Conservation (phyloP, 192 early-diverging fungal species). For the Radiomyces spectabilis region DNA sequence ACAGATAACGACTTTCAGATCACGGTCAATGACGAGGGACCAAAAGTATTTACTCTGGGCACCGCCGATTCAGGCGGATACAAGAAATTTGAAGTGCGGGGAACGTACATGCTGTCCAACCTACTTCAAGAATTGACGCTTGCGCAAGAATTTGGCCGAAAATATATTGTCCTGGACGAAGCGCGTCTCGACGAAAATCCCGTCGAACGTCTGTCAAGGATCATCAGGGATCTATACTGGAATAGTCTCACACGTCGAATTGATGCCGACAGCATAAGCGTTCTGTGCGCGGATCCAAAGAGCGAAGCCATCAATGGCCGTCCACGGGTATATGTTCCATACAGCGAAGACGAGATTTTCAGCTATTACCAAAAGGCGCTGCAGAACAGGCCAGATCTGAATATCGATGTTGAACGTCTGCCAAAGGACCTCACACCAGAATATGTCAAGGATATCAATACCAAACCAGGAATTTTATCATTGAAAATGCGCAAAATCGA, state of each 20-base stretch:
- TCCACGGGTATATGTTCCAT: slow-evolving; percentile 87
- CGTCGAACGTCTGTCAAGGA: slow-evolving; percentile 73
- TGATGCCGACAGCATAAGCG: slow-evolving; percentile 75
- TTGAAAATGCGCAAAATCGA: slow-evolving; percentile 51
- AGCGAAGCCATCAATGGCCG: slow-evolving; percentile 62
- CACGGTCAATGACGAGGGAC: slow-evolving; percentile 84
- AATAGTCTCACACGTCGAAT: slow-evolving; percentile 82
- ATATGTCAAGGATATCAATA: slow-evolving; percentile 88
- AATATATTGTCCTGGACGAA: slow-evolving; percentile 81
- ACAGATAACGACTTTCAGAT: slow-evolving; percentile 92
- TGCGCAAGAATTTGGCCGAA: slow-evolving; percentile 77
- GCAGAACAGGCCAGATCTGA: slow-evolving; percentile 51
- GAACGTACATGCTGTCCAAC: slow-evolving; percentile 90
- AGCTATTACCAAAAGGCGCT: slow-evolving; percentile 73
- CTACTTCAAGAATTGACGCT: slow-evolving; percentile 89
- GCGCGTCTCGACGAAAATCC: slow-evolving; percentile 88
- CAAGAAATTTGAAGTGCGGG: slow-evolving; percentile 82
- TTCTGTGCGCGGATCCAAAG: slow-evolving; percentile 86
- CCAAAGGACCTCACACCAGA: slow-evolving; percentile 79
- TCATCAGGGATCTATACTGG: slow-evolving; percentile 92
- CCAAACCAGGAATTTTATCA: slow-evolving; percentile 80
- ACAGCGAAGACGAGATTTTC: slow-evolving; percentile 60
- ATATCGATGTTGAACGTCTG: slow-evolving; percentile 71
- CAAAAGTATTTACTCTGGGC: slow-evolving; percentile 80
- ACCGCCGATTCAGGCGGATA: slow-evolving; percentile 82